These are phyloP conservation scores for Vitis cinerea DNA, from an alignment of 164 flowering plant genomes.

Conservation along the genomic window DNA sequence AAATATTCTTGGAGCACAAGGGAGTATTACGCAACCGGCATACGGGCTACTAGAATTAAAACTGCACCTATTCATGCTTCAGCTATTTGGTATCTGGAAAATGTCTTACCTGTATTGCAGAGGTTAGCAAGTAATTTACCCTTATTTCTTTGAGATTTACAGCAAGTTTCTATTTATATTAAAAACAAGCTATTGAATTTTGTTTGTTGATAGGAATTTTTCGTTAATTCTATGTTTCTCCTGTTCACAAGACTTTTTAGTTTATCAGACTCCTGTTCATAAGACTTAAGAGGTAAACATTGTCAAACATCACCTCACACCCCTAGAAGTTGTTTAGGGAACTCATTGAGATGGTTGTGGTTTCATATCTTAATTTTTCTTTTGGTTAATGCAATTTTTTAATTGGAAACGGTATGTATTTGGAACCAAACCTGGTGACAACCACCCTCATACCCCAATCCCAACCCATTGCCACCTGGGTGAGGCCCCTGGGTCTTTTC, in stretches of 20 bases:
- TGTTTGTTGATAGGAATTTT: too few species aligned
- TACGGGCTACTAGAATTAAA: constrained; percentile 85
- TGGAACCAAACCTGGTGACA: too few species aligned
- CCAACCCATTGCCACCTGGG: too few species aligned
- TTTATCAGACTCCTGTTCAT: too few species aligned
- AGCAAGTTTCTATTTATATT: too few species aligned
- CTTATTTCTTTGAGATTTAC: not conserved
- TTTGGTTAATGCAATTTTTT: not conserved
- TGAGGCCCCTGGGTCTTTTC: too few species aligned
- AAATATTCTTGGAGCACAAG: constrained; percentile 94
- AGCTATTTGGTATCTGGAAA: constrained; percentile 86
- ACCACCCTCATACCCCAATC: too few species aligned
- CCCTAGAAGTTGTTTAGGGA: not conserved
- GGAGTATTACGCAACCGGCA: constrained; percentile 91
- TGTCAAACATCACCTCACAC: too few species aligned
- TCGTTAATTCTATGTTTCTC: not conserved
- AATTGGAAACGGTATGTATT: too few species aligned
- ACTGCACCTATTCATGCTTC: constrained; percentile 96
- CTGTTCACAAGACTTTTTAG: too few species aligned
- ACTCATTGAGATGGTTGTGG: not conserved
- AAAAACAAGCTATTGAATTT: too few species aligned
- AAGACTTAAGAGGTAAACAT: too few species aligned
- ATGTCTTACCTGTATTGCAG: constrained; percentile 78
- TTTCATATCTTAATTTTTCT: not conserved
- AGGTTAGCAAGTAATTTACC: constrained; percentile 45